These are phyloP conservation scores for Colletotrichum lentis DNA, from an alignment of 2,329 filamentous ascomycete genomes.

Conservation along the genomic window DNA sequence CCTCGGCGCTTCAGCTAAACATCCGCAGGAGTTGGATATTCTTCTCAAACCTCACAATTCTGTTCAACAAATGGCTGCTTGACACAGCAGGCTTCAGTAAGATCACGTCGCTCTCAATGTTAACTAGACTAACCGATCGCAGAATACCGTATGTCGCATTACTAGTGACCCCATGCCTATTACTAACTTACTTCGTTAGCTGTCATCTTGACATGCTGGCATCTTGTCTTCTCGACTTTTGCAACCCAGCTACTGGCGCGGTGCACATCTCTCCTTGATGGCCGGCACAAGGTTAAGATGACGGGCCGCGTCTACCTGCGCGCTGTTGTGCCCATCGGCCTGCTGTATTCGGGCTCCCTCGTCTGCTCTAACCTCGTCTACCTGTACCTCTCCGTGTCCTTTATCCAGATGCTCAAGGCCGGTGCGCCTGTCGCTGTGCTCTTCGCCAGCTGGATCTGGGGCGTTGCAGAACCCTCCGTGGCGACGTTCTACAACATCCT, in stretches of 20 bases:
- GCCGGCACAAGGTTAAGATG: constrained; percentile 68
- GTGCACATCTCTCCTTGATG: constrained; percentile 70
- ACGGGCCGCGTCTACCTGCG: constrained; percentile 67
- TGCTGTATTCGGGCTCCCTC: constrained; percentile 72
- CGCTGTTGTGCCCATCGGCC: constrained; percentile 71
- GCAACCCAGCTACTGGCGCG: constrained; percentile 72
- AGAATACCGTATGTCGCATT: constrained; percentile 55
- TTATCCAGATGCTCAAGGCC: constrained; percentile 77
- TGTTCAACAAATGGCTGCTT: constrained; percentile 93
- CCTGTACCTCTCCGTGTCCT: constrained; percentile 71
- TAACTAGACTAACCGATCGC: constrained; percentile 38
- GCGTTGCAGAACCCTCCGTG: constrained; percentile 58
- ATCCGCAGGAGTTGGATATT: constrained; percentile 75
- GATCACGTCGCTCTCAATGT: constrained; percentile 45
- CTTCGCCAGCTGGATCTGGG: constrained; percentile 68
- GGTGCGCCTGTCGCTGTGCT: constrained; percentile 73
- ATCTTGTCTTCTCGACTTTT: constrained; percentile 70
- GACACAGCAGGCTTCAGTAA: constrained; percentile 77
- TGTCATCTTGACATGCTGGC: constrained; percentile 72
- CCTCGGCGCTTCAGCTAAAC: constrained; percentile 16
- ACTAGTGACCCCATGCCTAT: constrained; percentile 1
- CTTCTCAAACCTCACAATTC: constrained; percentile 83
- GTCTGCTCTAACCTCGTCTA: constrained; percentile 74
- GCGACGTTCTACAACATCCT: constrained; percentile 58
- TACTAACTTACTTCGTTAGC: constrained; percentile 45